Evolutionary conservation across 148 eudicot genomes (phyloP), one percentile per base, ranked within the genome.

Genomic region (Rheum nobile): DNA sequence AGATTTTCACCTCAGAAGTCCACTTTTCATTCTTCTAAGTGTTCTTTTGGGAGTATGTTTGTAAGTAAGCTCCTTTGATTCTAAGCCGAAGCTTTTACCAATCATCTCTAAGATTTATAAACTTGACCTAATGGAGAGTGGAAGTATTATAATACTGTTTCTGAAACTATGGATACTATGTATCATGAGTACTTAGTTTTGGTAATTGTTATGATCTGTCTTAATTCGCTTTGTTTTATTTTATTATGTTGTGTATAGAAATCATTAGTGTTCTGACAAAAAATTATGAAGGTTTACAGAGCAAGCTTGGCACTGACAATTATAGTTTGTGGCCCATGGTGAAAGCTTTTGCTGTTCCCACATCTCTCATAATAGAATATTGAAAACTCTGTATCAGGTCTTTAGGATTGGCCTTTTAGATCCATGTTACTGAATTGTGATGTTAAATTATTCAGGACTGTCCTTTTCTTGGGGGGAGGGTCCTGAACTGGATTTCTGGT

Each of bases 1-100:
- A 79, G 84, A 73, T 87, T 84, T 76, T 80, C 94, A 63, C 71
- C 76, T 31, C 89, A 90, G 79, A 87, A 82, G 75, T 85, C 93
- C 39, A 48, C 77, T 9, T 88, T 85, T 75, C 87, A 73, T 61
- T 80, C 88, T 42, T 83, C 84, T 6, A 80, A 79, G 83, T 77
- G 79, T 47, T 65, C 68, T 61, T 77, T 67, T 72, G 84, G 72
- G 71, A 77, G 75, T 78, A 35, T 74, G 63, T 79, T 71, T 75
- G 98, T 91, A 86, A 91, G 95, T 79, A 77, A 67, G 79, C 72
- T 37, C 68, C 80, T 84, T 75, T 70, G 54, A 4, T 42, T 73
- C 29, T 26, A 31, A 46, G 32, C 11, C 8, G 29, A n/a, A 67
- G 31, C 14, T 42, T 17, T 31, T 8, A 38, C 28, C 17, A 17